Evolutionary conservation across 1,139 yeast species (phyloP).

Genomic region (Sugiyamaella grinbergsii): DNA sequence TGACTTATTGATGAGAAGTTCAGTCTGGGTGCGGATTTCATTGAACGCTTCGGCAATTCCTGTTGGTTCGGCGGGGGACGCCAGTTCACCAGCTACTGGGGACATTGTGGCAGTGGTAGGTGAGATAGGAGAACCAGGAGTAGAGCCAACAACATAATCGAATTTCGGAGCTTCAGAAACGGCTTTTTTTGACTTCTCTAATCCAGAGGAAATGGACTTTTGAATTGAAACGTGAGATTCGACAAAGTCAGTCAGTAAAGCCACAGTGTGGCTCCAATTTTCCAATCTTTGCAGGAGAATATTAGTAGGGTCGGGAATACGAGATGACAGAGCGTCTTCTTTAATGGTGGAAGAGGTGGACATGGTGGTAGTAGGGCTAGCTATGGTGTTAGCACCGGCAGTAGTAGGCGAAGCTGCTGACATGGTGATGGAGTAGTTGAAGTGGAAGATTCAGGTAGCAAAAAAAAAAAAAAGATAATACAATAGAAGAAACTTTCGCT

Average conservation of each 20-base stretch:
- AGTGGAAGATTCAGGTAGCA: too few relatives aligned
- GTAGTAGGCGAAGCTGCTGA: background rate
- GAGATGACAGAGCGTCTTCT: constrained; percentile 35
- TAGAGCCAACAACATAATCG: constrained; percentile 27
- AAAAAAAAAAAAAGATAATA: too few relatives aligned
- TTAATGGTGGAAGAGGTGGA: constrained; percentile 6
- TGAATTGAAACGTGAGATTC: constrained; percentile 37
- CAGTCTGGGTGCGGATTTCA: constrained; percentile 39
- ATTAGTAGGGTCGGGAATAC: constrained; percentile 42
- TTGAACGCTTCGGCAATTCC: constrained; percentile 44
- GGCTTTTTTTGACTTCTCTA: constrained; percentile 42
- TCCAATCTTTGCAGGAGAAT: constrained; percentile 43
- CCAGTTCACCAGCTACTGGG: background rate
- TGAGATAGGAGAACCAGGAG: constrained; percentile 12
- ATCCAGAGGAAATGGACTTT: constrained; percentile 34
- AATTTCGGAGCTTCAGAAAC: constrained; percentile 42
- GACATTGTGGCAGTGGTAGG: constrained; percentile 7
- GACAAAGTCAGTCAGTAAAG: constrained; percentile 39
- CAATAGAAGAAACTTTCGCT: too few relatives aligned
- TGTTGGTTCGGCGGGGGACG: constrained; percentile 18
- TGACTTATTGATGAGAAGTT: constrained; percentile 41
- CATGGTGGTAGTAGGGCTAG: background rate
- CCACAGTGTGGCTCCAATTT: constrained; percentile 43
- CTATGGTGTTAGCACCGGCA: background rate
- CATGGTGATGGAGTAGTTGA: too few relatives aligned